Evolutionary conservation across 2,329 filamentous ascomycete species (phyloP).

Genomic region (Beauveria scarabaeidicola): DNA sequence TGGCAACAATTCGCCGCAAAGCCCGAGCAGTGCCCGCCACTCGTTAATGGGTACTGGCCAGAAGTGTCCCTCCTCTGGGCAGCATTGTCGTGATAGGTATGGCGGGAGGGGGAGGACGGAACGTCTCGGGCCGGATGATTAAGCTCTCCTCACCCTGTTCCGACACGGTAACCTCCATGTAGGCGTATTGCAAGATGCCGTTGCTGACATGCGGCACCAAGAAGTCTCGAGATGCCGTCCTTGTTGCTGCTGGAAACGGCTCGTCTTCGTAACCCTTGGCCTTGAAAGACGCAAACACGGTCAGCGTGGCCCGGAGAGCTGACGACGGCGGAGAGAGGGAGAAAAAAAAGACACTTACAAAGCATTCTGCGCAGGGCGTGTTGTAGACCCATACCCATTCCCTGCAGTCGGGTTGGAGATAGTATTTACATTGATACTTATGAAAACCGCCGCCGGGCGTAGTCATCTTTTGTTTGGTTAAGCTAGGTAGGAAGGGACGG

Average conservation of each 20-base stretch:
- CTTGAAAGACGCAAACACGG: slow-evolving; percentile 21
- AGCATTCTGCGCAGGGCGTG: slow-evolving; percentile 38
- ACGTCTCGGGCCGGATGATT: slow-evolving; percentile 27
- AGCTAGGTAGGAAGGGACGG: neutral
- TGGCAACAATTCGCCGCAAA: neutral
- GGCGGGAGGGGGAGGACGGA: slow-evolving; percentile 20
- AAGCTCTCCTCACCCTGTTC: slow-evolving; percentile 28
- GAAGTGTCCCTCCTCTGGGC: slow-evolving; percentile 18
- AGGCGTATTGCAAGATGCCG: slow-evolving; percentile 37
- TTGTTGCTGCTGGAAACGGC: slow-evolving; percentile 19
- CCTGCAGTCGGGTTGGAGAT: slow-evolving; percentile 40
- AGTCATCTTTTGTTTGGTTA: slow-evolving; percentile 18
- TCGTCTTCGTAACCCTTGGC: slow-evolving; percentile 41
- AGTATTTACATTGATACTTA: slow-evolving; percentile 49
- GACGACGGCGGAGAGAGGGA: neutral
- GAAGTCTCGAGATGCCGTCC: slow-evolving; percentile 31
- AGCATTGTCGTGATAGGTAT: slow-evolving; percentile 23
- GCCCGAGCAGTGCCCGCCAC: neutral
- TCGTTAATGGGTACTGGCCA: neutral
- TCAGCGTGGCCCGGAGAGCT: neutral
- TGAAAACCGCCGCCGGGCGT: slow-evolving; percentile 37
- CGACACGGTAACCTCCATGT: slow-evolving; percentile 37
- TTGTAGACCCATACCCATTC: slow-evolving; percentile 49
- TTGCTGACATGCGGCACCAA: slow-evolving; percentile 37
- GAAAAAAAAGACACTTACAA: slow-evolving; percentile 1